Percentiles rank a stretch among this genome's conserved stretches.
phyloP scores from a whole-genome alignment of 129 eudicot species.

The Flaveria robusta region DNA sequence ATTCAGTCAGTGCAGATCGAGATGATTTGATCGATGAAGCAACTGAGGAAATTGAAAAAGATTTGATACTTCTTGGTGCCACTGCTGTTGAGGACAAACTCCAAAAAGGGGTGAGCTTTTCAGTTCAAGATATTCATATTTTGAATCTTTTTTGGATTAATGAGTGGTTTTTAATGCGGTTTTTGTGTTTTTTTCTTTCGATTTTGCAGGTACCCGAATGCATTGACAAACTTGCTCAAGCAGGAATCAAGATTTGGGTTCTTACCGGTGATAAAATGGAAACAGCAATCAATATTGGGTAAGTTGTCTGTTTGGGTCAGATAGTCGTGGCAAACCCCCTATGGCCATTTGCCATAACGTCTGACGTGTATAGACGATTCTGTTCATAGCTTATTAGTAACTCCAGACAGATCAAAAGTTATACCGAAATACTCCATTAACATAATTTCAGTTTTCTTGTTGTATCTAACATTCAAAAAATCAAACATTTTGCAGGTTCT shows the following conservation, averaged over 20 bases:
- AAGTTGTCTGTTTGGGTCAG: constrained; percentile 10
- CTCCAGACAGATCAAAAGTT: not conserved
- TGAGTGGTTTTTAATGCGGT: not conserved
- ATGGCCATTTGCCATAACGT: not conserved
- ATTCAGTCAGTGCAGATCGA: constrained; percentile 72
- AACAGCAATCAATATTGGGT: constrained; percentile 95
- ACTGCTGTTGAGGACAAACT: constrained; percentile 99
- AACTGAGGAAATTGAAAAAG: constrained; percentile 66
- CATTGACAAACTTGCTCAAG: constrained; percentile 98
- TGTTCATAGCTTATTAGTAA: not conserved
- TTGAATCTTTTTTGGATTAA: constrained; percentile 9
- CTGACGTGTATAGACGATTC: not conserved
- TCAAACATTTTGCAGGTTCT: constrained; percentile 51
- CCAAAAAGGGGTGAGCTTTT: constrained; percentile 69
- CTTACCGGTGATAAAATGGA: constrained; percentile 98
- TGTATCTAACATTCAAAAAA: constrained; percentile 22
- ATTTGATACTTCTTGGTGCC: constrained; percentile 91
- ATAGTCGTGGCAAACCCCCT: not conserved
- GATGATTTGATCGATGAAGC: constrained; percentile 68
- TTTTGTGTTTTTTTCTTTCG: not conserved
- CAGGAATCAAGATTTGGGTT: constrained; percentile 95
- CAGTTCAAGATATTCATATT: constrained; percentile 13
- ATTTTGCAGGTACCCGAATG: constrained; percentile 79
- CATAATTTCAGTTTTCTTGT: not conserved
- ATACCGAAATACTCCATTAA: not conserved